Evolutionary conservation across 2,329 filamentous ascomycete species (phyloP).

Genomic region (Monilinia polystroma): DNA sequence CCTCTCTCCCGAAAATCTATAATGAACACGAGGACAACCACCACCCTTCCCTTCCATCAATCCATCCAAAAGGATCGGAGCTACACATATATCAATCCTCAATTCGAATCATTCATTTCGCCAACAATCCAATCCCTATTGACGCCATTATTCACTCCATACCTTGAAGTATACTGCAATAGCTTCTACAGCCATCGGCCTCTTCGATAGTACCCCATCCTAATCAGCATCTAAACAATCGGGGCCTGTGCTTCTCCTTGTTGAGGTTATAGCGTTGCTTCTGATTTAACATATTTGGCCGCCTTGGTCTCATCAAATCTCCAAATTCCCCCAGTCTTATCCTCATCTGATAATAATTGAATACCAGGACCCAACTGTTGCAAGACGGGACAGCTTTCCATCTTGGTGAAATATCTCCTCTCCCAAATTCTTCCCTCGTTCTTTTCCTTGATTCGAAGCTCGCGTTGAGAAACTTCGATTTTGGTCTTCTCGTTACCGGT

Average conservation of each 20-base stretch:
- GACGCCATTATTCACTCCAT: constrained; percentile 10
- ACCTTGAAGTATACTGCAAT: background rate
- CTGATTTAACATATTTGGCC: background rate
- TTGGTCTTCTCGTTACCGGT: constrained; percentile 78
- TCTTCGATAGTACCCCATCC: background rate
- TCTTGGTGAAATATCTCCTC: constrained; percentile 72
- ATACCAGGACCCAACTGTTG: constrained; percentile 45
- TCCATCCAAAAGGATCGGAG: constrained; percentile 1
- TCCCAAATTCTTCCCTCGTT: constrained; percentile 77
- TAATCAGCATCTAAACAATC: background rate
- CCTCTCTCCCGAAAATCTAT: background rate
- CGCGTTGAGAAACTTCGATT: constrained; percentile 87
- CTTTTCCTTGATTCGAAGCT: constrained; percentile 70
- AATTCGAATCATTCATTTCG: constrained; percentile 5
- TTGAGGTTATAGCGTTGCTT: constrained; percentile 9
- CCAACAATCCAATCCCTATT: constrained; percentile 16
- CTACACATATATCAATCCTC: constrained; percentile 4
- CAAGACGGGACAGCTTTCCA: constrained; percentile 48
- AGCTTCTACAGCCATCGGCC: background rate
- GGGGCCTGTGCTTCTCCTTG: constrained; percentile 3
- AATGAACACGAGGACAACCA: background rate
- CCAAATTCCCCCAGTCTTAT: constrained; percentile 72
- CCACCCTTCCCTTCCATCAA: background rate
- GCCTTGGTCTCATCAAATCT: constrained; percentile 56
- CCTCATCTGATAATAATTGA: constrained; percentile 46